These are phyloP conservation scores for Neocucurbitaria cava DNA, from an alignment of 2,329 filamentous ascomycete species.

Conservation along the genomic window DNA sequence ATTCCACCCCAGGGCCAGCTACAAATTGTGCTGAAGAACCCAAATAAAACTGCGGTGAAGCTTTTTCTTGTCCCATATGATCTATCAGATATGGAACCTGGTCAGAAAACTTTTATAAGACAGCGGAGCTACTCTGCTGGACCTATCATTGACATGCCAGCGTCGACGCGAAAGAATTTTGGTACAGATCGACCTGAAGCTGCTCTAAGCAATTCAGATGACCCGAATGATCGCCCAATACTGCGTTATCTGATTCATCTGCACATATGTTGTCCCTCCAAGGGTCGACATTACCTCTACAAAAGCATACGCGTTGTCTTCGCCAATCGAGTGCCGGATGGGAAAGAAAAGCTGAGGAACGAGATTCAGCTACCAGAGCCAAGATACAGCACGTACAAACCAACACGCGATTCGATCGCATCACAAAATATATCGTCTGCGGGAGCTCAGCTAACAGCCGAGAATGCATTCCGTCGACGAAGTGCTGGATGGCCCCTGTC, in stretches of 20 bases:
- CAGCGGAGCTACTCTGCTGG: constrained; percentile 92
- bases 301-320: constrained; percentile 94
- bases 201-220: constrained; percentile 56
- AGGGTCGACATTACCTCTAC: constrained; percentile 86
- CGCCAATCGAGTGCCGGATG: constrained; percentile 93
- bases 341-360: constrained; percentile 88
- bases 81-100: constrained; percentile 87
- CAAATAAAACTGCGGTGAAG: constrained; percentile 97
- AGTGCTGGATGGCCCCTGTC: constrained; percentile 41
- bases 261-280: constrained; percentile 87
- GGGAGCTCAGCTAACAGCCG: constrained; percentile 29
- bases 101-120: constrained; percentile 93
- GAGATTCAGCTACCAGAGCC: constrained; percentile 91
- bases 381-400: constrained; percentile 83
- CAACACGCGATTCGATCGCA: constrained; percentile 54
- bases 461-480: constrained; percentile 38
- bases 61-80: constrained; percentile 95
- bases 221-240: constrained; percentile 70
- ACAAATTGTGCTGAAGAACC: constrained; percentile 97
- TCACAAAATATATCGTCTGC: constrained; percentile 29
- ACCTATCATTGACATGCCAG: constrained; percentile 77
- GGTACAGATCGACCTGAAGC: constrained; percentile 63
- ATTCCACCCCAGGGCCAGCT: constrained; percentile 94
- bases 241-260: constrained; percentile 90
- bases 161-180: constrained; percentile 54